Base-by-base conservation (phyloP, 331 rosid genomes). In the Malus hybrid region DNA sequence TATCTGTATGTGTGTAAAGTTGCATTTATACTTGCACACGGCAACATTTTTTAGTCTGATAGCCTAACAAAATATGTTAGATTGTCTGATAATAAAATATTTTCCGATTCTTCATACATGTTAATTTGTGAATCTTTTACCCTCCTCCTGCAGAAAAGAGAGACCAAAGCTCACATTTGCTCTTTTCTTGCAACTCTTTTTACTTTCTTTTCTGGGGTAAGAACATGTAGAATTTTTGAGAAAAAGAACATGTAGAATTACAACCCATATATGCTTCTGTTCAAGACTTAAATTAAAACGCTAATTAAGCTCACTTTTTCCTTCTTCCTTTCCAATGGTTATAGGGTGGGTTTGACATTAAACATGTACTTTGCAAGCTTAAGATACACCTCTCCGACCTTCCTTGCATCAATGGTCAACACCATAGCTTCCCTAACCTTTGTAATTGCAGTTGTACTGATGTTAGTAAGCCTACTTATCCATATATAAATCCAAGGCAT, bases 181-280 rank as follows among this genome's bases (percentile, higher is more conserved):
- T 74, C 89, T 91, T 33, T 69, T 91, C n/a, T 61, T 88, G 78
- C 94, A 93, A 72, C 76, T 90, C 29, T 91, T 83, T 84, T 60
- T 91, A 83, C 96, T 93, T 31, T 91, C 98, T 32, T 67, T 90
- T 19, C 44, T 91, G 10, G 97, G 93, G 98, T 93, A 90, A 71
- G 83, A 16, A 80, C 5, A 67, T 52, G 8, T 52, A 42, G 48
- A 42, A 42, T 42, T 11, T 16, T 50, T 48, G 2, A 3, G 54
- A 48, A 48, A 48, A 39, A 39, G 10, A 39, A 39, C 10, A 39
- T 39, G 2, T 39, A 50, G 56, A 50, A 50, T 15, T 52, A 67
- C 7, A 73, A 6, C 27, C 19, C 36, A 65, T 63, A 11, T 31
- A 68, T 66, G 34, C 13, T 75, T 76, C 62, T 33, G 24, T 16